phyloP scores from a whole-genome alignment of 257 asterid genomes.

The Solanum sitiens region DNA sequence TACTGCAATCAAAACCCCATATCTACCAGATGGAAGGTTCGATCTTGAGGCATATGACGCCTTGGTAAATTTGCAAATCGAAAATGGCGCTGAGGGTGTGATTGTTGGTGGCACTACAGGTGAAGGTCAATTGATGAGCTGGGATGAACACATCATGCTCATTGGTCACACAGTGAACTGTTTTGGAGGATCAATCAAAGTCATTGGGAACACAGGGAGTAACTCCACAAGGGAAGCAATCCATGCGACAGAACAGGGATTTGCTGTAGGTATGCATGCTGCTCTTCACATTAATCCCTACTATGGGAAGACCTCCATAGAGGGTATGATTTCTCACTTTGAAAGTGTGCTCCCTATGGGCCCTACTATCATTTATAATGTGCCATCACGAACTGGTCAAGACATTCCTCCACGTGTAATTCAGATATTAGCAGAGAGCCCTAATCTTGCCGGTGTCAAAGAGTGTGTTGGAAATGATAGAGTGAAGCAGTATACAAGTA shows the following conservation, averaged over 20 bases:
- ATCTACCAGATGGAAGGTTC: slow-evolving; percentile 79
- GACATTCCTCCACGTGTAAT: slow-evolving; percentile 67
- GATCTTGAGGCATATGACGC: slow-evolving; percentile 82
- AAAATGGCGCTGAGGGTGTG: slow-evolving; percentile 69
- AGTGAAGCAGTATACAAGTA: slow-evolving; percentile 46
- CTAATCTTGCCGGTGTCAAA: slow-evolving; percentile 75
- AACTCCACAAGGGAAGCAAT: slow-evolving; percentile 88
- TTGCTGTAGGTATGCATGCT: slow-evolving; percentile 95
- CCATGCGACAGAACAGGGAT: slow-evolving; percentile 90
- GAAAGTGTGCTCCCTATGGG: slow-evolving; percentile 76
- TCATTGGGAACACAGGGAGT: slow-evolving; percentile 87
- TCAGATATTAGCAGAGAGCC: slow-evolving; percentile 22
- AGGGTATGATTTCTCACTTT: slow-evolving; percentile 71
- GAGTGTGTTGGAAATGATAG: slow-evolving; percentile 74
- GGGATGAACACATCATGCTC: slow-evolving; percentile 94
- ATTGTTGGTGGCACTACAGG: slow-evolving; percentile 91
- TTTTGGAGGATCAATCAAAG: slow-evolving; percentile 72
- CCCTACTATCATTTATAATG: slow-evolving; percentile 76
- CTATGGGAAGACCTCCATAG: slow-evolving; percentile 76
- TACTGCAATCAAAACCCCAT: slow-evolving; percentile 81
- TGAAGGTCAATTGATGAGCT: slow-evolving; percentile 85
- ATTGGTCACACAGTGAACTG: slow-evolving; percentile 86
- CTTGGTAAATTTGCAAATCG: slow-evolving; percentile 60
- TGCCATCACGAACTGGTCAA: slow-evolving; percentile 81
- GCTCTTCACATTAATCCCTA: slow-evolving; percentile 92